phyloP scores from a whole-genome alignment of 1,284 basidiomycete genomes.

The Boletus mariae region DNA sequence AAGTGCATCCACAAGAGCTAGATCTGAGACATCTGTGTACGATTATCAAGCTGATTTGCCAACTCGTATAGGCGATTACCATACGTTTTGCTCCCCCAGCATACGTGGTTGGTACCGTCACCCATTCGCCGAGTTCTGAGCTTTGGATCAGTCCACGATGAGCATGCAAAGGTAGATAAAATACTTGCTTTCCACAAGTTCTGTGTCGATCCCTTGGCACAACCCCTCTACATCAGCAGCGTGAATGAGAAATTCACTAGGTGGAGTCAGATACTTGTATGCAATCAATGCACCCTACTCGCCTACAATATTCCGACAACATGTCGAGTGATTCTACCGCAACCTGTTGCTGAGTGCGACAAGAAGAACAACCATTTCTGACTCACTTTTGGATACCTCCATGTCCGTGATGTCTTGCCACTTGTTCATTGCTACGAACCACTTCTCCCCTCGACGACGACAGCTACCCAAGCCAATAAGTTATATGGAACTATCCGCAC shows the following conservation, averaged over 20 bases:
- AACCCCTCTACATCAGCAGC: slow-evolving; percentile 98
- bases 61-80: background rate
- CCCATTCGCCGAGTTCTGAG: slow-evolving; percentile 89
- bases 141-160: slow-evolving; percentile 9
- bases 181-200: slow-evolving; percentile 74
- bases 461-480: slow-evolving; percentile 58
- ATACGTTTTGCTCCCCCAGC: slow-evolving; percentile 92
- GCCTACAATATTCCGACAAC: slow-evolving; percentile 78
- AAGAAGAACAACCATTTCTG: background rate
- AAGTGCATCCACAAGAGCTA: slow-evolving; percentile 79
- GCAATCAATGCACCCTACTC: slow-evolving; percentile 11
- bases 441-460: slow-evolving; percentile 70
- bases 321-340: slow-evolving; percentile 63
- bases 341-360: background rate
- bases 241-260: slow-evolving; percentile 92
- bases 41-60: slow-evolving; percentile 6
- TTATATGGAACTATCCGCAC: background rate
- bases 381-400: slow-evolving; percentile 77
- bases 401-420: slow-evolving; percentile 98
- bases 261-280: slow-evolving; percentile 9
- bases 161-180: background rate
- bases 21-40: slow-evolving; percentile 71
- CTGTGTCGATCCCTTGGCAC: slow-evolving; percentile 94
- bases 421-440: slow-evolving; percentile 98
- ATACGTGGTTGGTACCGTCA: slow-evolving; percentile 89